Percentiles rank a stretch among this genome's conserved stretches.
Conservation (phyloP, 208 protist species). For the Crithidia sp. region DNA sequence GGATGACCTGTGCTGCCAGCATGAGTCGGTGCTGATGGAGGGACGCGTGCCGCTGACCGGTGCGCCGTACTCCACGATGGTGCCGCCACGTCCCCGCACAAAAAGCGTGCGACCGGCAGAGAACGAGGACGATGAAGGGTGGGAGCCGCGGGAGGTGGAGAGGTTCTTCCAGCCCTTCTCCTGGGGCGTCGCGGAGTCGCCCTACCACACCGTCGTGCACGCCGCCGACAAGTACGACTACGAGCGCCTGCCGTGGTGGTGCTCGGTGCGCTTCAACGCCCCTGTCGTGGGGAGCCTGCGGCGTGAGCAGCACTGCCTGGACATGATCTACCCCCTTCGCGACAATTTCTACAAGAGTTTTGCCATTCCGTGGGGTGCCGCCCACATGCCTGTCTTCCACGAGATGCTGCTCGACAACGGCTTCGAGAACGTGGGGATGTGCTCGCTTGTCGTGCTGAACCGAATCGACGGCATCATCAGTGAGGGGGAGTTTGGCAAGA, state of each 20-base stretch:
- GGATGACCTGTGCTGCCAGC: constrained; percentile 76
- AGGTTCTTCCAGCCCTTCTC: constrained; percentile 87
- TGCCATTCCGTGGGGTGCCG: constrained; percentile 85
- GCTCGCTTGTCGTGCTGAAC: constrained; percentile 64
- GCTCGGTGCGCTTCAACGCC: constrained; percentile 75
- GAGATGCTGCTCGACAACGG: constrained; percentile 88
- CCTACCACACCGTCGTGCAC: constrained; percentile 81
- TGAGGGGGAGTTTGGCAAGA: constrained; percentile 66
- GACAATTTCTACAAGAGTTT: constrained; percentile 77
- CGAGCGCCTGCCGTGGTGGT: constrained; percentile 83
- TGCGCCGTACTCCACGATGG: constrained; percentile 74
- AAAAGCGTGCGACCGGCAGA: constrained; percentile 45
- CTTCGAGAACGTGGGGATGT: constrained; percentile 75
- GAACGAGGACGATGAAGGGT: constrained; percentile 83
- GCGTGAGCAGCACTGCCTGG: constrained; percentile 82
- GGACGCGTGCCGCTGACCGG: constrained; percentile 67
- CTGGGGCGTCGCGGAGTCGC: constrained; percentile 82
- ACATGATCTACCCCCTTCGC: constrained; percentile 73
- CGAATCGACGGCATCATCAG: constrained; percentile 72
- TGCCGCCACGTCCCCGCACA: constrained; percentile 53
- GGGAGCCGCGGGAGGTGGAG: constrained; percentile 80
- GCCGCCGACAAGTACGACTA: constrained; percentile 90
- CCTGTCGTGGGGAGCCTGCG: constrained; percentile 70
- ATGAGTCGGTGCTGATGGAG: constrained; percentile 89
- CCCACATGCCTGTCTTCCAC: constrained; percentile 86